Base-by-base conservation (phyloP, 352 stramenopile species). In the Nothophytophthora sp. region DNA sequence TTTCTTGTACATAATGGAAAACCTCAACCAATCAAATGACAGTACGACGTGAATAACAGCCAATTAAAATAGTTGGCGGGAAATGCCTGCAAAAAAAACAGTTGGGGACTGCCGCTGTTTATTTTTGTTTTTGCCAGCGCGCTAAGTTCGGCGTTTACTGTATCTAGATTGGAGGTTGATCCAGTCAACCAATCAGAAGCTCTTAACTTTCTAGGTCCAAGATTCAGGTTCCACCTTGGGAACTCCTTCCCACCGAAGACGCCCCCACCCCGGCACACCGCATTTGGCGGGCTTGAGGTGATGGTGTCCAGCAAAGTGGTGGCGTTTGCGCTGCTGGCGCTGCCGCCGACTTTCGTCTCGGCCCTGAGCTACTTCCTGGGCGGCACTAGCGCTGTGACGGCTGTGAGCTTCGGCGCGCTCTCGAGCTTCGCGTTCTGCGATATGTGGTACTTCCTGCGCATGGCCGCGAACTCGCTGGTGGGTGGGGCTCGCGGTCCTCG, bases 361-460 rank as follows among this genome's bases (percentile, higher is more conserved):
- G 28, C 55, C 25, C 23, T 81, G 12, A 61, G 37, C 19, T 70
- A 62, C 27, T 58, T 74, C 22, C 41, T 60, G 4, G 51, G 49
- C n/a, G 51, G 49, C 15, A 45, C 54, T 16, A 70, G 57, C 27
- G 53, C 51, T 10, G 18, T 24, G 13, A 48, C 68, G 11, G 67
- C 66, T n/a, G 2, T 77, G 27, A 29, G 55, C 18, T 29, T 81
- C 5, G 78, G 73, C 6, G 42, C 46, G 9, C 55, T 88, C 12
- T 79, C 76, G 38, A 59, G 67, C 49, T 90, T 92, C 60, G 70
- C 66, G 20, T 73, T 83, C 42, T 89, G 81, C 37, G 84, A 95
- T 46, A 62, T 67, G 16, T 92, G 84, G 84, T 95, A 95, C 59
- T 92, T 94, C 53, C 29, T 88, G 47, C 69, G 78, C 36, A 67